These are phyloP conservation scores for Calophaca sinica DNA, from an alignment of 306 rosid species.

Conservation along the genomic window DNA sequence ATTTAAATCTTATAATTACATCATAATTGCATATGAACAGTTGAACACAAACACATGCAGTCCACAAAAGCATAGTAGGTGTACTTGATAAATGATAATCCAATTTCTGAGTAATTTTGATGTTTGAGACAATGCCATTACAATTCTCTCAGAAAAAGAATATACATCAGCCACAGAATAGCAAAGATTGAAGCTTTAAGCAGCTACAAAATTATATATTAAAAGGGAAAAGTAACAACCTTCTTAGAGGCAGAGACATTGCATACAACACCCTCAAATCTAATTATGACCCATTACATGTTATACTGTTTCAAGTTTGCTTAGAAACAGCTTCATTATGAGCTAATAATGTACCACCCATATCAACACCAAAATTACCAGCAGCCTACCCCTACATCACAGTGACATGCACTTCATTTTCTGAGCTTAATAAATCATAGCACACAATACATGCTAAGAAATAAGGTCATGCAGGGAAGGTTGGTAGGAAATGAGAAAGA, in stretches of 20 bases:
- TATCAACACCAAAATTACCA: too few species aligned
- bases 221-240: background rate
- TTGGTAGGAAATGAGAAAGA: slow-evolving; percentile 72
- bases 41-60: background rate
- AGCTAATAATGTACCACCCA: too few species aligned
- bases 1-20: background rate
- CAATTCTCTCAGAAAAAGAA: background rate
- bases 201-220: too few species aligned
- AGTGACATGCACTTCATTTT: slow-evolving; percentile 35
- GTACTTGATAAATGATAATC: background rate
- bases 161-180: background rate
- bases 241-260: background rate
- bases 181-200: too few species aligned
- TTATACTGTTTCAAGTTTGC: too few species aligned
- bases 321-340: too few species aligned
- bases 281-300: background rate
- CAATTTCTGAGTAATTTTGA: slow-evolving; percentile 9
- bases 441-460: slow-evolving; percentile 47
- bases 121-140: slow-evolving; percentile 14
- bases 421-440: background rate
- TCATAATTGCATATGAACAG: background rate
- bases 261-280: slow-evolving; percentile 1
- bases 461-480: slow-evolving; percentile 64
- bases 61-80: background rate
- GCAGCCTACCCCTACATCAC: background rate